A percentile compares a stretch with the other conserved stretches of the same genome.
phyloP scores from a whole-genome alignment of 306 rosid genomes.

The Oemleria cerasiformis region DNA sequence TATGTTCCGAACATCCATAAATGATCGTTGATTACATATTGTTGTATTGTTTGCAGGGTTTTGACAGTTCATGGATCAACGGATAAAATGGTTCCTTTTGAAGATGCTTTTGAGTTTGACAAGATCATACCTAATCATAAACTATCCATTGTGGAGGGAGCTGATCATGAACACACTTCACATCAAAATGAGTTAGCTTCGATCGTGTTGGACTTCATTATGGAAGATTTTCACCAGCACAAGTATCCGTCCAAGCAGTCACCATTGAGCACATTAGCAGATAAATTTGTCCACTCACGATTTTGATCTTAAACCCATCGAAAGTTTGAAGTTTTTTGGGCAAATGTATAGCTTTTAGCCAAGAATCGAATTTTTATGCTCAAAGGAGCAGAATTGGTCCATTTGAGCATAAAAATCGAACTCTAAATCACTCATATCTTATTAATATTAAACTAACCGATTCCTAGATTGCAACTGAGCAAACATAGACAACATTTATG shows the following conservation, averaged over 20 bases:
- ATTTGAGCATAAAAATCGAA: no score
- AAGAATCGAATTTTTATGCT: no score
- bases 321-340: no score
- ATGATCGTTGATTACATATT: neutral
- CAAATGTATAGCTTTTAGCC: no score
- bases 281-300: slow-evolving; percentile 42
- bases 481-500: slow-evolving; percentile 4
- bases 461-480: slow-evolving; percentile 27
- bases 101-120: slow-evolving; percentile 68
- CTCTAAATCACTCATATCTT: no score
- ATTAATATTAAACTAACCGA: neutral
- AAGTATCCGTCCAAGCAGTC: slow-evolving; percentile 25
- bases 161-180: slow-evolving; percentile 67
- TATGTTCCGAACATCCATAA: neutral
- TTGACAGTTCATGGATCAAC: slow-evolving; percentile 84
- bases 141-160: slow-evolving; percentile 62
- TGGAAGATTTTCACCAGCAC: slow-evolving; percentile 28
- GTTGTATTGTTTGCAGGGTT: slow-evolving; percentile 49
- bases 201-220: slow-evolving; percentile 60
- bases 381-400: no score
- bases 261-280: slow-evolving; percentile 17
- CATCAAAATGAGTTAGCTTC: slow-evolving; percentile 62
- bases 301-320: slow-evolving; percentile 22
- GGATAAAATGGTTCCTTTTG: slow-evolving; percentile 68
- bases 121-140: slow-evolving; percentile 65